phyloP scores from a whole-genome alignment of 768 basidiomycete species.

The Polyporus arcularius region DNA sequence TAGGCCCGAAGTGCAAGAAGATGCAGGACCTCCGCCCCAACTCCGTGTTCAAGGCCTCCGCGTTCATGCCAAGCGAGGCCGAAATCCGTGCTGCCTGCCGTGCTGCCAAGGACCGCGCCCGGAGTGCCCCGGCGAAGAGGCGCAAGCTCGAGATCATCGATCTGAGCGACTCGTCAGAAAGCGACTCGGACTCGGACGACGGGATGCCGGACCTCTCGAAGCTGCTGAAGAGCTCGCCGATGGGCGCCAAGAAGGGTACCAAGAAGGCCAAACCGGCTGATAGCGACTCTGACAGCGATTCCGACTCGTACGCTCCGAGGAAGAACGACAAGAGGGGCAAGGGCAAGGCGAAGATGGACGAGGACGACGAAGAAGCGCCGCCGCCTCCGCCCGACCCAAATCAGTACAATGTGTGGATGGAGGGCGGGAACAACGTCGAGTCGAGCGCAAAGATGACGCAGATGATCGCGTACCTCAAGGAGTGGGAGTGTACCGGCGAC shows the following conservation, averaged over 20 bases:
- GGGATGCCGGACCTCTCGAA: constrained; percentile 52
- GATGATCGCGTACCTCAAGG: constrained; percentile 54
- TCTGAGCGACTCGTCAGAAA: constrained; percentile 14
- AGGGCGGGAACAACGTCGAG: constrained; percentile 62
- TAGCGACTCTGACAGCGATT: background rate
- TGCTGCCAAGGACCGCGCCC: constrained; percentile 30
- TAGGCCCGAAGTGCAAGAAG: constrained; percentile 70
- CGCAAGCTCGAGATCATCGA: constrained; percentile 18
- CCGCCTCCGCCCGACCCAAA: constrained; percentile 8
- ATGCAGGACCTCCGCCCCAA: constrained; percentile 55
- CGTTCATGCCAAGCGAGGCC: constrained; percentile 69
- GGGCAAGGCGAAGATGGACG: constrained; percentile 11
- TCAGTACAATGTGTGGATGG: constrained; percentile 54
- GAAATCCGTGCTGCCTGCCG: constrained; percentile 49
- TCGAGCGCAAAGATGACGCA: constrained; percentile 70
- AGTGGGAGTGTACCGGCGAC: constrained; percentile 61
- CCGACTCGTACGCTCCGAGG: background rate
- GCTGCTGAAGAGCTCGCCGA: constrained; percentile 31
- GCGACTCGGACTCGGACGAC: constrained; percentile 35
- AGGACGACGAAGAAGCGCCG: constrained; percentile 30
- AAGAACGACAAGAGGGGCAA: constrained; percentile 34
- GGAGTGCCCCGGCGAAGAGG: constrained; percentile 7
- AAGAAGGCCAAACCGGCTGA: background rate
- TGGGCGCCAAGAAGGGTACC: constrained; percentile 2
- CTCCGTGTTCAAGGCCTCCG: constrained; percentile 59